These are phyloP conservation scores for Acer negundo DNA, from an alignment of 345 rosid species.

Conservation along the genomic window DNA sequence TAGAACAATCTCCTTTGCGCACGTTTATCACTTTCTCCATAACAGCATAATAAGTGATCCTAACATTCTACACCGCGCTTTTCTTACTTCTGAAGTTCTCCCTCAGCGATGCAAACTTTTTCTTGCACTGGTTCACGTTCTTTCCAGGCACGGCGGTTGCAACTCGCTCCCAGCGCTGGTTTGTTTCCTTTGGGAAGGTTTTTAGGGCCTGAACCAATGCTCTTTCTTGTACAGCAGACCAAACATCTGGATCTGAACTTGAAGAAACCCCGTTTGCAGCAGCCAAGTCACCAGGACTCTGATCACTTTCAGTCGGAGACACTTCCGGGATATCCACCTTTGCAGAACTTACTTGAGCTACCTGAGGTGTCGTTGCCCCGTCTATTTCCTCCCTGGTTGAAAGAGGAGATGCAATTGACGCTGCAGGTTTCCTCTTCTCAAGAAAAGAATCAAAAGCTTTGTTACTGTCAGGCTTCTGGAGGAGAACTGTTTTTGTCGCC, in stretches of 20 bases:
- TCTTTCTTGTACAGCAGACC: conserved; percentile 96
- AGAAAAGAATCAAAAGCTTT: conserved; percentile 97
- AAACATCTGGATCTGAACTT: conserved; percentile 70
- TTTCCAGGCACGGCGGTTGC: conserved; percentile 98
- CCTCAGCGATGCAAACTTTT: conserved; percentile 75
- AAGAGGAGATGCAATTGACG: conserved; percentile 77
- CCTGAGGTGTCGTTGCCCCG: conserved; percentile 38
- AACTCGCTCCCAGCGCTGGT: conserved; percentile 97
- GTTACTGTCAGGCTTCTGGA: conserved; percentile 86
- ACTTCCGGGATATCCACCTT: conserved; percentile 35
- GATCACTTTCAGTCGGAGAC: conserved; percentile 38
- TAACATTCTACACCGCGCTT: conserved; percentile 31
- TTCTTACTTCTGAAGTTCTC: conserved; percentile 89
- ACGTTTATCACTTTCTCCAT: conserved; percentile 1
- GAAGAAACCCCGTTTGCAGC: conserved; percentile 45
- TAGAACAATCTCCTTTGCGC: neutral
- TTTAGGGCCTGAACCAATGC: conserved; percentile 94
- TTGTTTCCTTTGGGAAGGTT: conserved; percentile 91
- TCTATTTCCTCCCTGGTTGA: conserved; percentile 76
- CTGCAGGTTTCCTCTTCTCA: conserved; percentile 86
- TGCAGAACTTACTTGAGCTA: conserved; percentile 22
- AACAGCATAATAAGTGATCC: neutral
- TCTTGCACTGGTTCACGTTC: conserved; percentile 90
- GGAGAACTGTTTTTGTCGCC: conserved; percentile 96
- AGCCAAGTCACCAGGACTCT: conserved; percentile 34